Evolutionary conservation across 75 land plant genomes (phyloP).

Genomic region (Pseudotsuga menziesii): DNA sequence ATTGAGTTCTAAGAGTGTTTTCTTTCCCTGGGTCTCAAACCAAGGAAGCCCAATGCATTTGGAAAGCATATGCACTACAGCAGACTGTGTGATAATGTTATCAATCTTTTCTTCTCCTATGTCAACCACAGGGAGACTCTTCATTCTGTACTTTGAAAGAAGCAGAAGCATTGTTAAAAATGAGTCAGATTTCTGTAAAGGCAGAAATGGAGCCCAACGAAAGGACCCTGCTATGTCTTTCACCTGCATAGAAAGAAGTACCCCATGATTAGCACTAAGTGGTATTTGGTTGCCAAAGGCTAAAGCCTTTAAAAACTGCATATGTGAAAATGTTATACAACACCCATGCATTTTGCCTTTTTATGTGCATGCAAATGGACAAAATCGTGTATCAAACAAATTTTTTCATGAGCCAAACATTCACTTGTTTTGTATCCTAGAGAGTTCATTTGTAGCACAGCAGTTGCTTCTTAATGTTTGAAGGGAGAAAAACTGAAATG

Average conservation of each 20-base stretch:
- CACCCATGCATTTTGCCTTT: background rate
- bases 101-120: slow-evolving; percentile 61
- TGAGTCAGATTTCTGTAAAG: slow-evolving; percentile 63
- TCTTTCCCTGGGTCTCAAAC: slow-evolving; percentile 83
- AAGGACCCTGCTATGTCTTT: slow-evolving; percentile 81
- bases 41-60: slow-evolving; percentile 75
- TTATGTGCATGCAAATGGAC: background rate
- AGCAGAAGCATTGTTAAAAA: slow-evolving; percentile 78
- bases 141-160: slow-evolving; percentile 85
- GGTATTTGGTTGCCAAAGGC: background rate
- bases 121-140: slow-evolving; percentile 86
- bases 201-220: slow-evolving; percentile 94
- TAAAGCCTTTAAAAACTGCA: slow-evolving; percentile 4
- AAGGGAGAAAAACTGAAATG: slow-evolving; percentile 3
- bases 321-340: background rate
- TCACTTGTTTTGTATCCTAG: background rate
- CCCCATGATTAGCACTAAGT: background rate
- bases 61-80: slow-evolving; percentile 81
- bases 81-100: slow-evolving; percentile 70
- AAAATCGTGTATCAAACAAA: background rate
- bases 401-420: background rate
- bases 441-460: background rate
- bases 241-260: slow-evolving; percentile 45
- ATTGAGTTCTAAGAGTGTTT: slow-evolving; percentile 58
- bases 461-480: background rate